A percentile compares a stretch with the other conserved stretches of the same genome.
phyloP scores from a whole-genome alignment of 2,329 filamentous ascomycete species.

The Fusarium hainanense region DNA sequence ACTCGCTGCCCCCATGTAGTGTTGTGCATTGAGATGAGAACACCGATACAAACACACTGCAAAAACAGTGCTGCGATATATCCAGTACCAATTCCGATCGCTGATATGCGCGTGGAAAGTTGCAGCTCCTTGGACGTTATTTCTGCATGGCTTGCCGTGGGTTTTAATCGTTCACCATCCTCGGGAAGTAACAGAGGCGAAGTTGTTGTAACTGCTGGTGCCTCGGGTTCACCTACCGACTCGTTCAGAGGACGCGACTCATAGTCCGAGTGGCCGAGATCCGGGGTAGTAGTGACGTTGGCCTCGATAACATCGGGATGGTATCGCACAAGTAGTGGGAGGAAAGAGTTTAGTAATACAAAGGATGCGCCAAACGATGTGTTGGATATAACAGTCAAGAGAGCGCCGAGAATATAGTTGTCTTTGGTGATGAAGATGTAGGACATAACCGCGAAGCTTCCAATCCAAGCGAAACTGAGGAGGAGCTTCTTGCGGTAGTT shows the following conservation, averaged over 20 bases:
- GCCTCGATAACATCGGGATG: slow-evolving; percentile 68
- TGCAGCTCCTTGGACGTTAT: slow-evolving; percentile 75
- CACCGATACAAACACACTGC: slow-evolving; percentile 81
- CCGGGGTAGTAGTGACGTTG: slow-evolving; percentile 45
- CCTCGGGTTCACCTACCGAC: slow-evolving; percentile 47
- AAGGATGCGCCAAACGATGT: slow-evolving; percentile 95
- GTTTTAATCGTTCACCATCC: slow-evolving; percentile 51
- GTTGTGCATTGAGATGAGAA: slow-evolving; percentile 78
- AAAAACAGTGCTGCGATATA: slow-evolving; percentile 88
- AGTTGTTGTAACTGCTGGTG: slow-evolving; percentile 55
- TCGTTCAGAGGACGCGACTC: slow-evolving; percentile 53
- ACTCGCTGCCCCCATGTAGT: slow-evolving; percentile 87
- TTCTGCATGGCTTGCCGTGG: slow-evolving; percentile 58
- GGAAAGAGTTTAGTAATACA: slow-evolving; percentile 93
- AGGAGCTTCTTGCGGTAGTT: slow-evolving; percentile 90
- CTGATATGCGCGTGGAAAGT: slow-evolving; percentile 90
- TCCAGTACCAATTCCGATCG: slow-evolving; percentile 91
- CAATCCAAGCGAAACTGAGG: slow-evolving; percentile 83
- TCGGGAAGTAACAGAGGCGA: slow-evolving; percentile 61
- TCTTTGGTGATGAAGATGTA: slow-evolving; percentile 82
- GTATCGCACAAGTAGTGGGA: slow-evolving; percentile 89
- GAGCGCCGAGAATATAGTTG: slow-evolving; percentile 81
- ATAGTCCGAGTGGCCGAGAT: slow-evolving; percentile 46
- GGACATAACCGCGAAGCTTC: slow-evolving; percentile 85
- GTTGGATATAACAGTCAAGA: slow-evolving; percentile 91